These are phyloP conservation scores for Amaranthus palmeri DNA, from an alignment of 148 eudicot species.

Conservation along the genomic window DNA sequence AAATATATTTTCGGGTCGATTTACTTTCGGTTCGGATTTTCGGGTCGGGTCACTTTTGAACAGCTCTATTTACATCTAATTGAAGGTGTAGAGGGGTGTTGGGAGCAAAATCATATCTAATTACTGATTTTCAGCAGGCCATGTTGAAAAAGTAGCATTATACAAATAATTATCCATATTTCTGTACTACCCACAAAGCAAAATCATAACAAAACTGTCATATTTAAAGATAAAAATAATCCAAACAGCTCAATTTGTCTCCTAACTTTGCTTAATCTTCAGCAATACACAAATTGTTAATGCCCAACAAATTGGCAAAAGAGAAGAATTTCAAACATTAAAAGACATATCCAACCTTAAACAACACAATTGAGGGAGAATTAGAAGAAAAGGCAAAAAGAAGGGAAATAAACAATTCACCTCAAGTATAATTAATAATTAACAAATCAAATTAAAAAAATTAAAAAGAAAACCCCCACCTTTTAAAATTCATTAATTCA, in stretches of 20 bases:
- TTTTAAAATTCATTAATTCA: constrained; percentile 3
- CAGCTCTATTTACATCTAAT: neutral
- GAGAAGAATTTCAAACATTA: constrained; percentile 16
- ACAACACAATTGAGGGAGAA: neutral
- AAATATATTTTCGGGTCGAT: too few species aligned
- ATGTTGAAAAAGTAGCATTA: constrained; percentile 19
- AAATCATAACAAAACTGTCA: constrained; percentile 24
- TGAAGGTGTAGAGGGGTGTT: neutral
- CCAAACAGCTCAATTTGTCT: constrained; percentile 31
- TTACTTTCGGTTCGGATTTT: too few species aligned
- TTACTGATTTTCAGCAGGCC: constrained; percentile 15
- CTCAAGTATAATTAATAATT: neutral
- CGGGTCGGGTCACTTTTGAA: too few species aligned
- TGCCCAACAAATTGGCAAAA: constrained; percentile 19
- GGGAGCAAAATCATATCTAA: constrained; percentile 13
- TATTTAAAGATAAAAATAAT: constrained; percentile 16
- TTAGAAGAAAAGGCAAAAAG: too few species aligned
- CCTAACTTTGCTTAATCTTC: constrained; percentile 35
- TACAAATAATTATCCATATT: constrained; percentile 16
- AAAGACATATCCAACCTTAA: neutral
- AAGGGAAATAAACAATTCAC: too few species aligned
- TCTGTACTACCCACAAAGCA: constrained; percentile 27
- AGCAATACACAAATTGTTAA: constrained; percentile 26
- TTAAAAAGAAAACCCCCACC: neutral
- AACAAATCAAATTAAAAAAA: neutral